phyloP scores from a whole-genome alignment of 148 eudicot species.

The Hydrangea macrophylla region DNA sequence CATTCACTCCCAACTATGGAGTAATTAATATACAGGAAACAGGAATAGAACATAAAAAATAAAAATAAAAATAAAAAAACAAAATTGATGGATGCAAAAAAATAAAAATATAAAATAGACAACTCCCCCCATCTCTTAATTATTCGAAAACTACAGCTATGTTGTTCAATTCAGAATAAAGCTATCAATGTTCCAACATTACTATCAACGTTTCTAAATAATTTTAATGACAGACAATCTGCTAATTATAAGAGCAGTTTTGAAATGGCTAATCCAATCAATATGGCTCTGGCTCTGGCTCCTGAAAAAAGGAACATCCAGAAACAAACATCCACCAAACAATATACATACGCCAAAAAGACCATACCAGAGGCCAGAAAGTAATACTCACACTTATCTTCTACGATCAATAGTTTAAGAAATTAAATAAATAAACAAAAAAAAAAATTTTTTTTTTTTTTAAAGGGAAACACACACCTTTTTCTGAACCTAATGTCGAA shows the following conservation, averaged over 20 bases:
- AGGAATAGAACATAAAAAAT: no score
- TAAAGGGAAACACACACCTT: background rate
- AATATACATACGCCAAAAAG: background rate
- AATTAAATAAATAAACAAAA: background rate
- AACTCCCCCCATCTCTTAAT: no score
- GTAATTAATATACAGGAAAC: no score
- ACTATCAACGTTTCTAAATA: background rate
- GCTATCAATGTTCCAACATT: no score
- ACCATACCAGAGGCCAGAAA: background rate
- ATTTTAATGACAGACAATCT: no score
- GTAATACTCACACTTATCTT: no score
- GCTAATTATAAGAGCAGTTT: background rate
- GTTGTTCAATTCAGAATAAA: no score
- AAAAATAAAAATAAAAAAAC: no score
- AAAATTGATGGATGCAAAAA: background rate
- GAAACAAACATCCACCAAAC: background rate
- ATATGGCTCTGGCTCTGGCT: background rate
- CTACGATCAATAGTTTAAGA: background rate
- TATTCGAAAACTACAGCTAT: no score
- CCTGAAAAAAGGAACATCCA: background rate
- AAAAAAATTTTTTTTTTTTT: no score
- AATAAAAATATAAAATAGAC: no score
- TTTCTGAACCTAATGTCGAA: slow-evolving; percentile 7
- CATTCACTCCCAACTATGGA: no score
- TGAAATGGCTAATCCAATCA: background rate